Percentiles rank a stretch among this genome's conserved stretches.
These are phyloP conservation scores for Sonneratia alba DNA, from an alignment of 345 rosid genomes.

Conservation along the genomic window DNA sequence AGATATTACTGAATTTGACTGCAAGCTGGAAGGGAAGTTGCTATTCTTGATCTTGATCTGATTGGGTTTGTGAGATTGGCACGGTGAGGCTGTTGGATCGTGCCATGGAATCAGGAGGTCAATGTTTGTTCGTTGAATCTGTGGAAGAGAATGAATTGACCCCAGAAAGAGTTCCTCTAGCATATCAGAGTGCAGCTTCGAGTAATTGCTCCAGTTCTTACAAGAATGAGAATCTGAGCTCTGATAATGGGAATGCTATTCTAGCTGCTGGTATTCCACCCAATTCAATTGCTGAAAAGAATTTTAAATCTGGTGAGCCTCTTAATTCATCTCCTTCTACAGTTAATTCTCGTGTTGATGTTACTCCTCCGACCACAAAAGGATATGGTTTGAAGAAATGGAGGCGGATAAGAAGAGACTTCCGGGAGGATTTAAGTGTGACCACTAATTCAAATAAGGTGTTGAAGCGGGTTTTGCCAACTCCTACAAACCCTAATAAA, in stretches of 20 bases:
- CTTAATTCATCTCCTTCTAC: conserved; percentile 8
- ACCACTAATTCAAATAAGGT: conserved; percentile 33
- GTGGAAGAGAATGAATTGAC: conserved; percentile 34
- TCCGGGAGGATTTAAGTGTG: conserved; percentile 36
- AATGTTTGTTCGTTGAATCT: conserved; percentile 35
- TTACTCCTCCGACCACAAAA: conserved; percentile 23
- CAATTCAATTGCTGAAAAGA: conserved; percentile 4
- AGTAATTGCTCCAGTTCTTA: conserved; percentile 30
- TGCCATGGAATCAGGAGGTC: conserved; percentile 38
- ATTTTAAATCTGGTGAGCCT: not conserved
- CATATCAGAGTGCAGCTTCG: conserved; percentile 8
- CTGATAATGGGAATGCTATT: conserved; percentile 6
- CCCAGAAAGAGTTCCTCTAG: conserved; percentile 13
- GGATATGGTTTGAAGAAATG: conserved; percentile 78
- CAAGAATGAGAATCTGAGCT: conserved; percentile 15
- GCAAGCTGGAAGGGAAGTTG: conserved; percentile 36
- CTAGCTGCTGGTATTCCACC: conserved; percentile 4
- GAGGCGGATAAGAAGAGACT: conserved; percentile 62
- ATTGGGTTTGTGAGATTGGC: conserved; percentile 4
- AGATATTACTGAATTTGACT: conserved; percentile 24
- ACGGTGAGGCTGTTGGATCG: conserved; percentile 5
- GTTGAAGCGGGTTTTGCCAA: conserved; percentile 64
- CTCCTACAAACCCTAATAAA: conserved; percentile 33
- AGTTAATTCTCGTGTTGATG: not conserved
- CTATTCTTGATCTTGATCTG: conserved; percentile 7